These are phyloP conservation scores for Kodamaea anthophila DNA, from an alignment of 1,139 yeast species.

Conservation along the genomic window DNA sequence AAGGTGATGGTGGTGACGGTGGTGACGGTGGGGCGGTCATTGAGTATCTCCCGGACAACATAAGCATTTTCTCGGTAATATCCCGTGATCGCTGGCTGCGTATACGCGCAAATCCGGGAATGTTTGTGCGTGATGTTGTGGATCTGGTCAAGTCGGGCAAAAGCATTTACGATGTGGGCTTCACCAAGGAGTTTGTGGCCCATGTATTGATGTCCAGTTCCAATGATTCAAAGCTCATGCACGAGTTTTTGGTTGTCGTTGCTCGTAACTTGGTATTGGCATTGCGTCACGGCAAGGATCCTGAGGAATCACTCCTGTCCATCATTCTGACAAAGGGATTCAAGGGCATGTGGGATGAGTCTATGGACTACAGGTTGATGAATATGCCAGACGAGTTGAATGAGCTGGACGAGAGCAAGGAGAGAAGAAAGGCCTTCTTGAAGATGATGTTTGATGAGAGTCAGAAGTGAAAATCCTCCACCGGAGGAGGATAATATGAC, in stretches of 20 bases:
- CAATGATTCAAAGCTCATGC: conserved; percentile 5
- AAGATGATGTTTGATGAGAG: conserved; percentile 1
- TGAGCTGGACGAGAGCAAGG: not conserved
- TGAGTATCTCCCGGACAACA: conserved; percentile 5
- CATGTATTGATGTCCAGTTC: conserved; percentile 25
- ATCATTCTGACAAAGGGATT: not conserved
- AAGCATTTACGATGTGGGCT: conserved; percentile 14
- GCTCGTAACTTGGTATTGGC: conserved; percentile 4
- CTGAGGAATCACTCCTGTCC: not conserved
- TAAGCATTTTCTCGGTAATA: conserved; percentile 1
- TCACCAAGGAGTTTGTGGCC: conserved; percentile 20
- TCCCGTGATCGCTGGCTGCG: not conserved
- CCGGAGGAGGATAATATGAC: too few relatives aligned
- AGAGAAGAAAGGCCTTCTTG: conserved; percentile 1
- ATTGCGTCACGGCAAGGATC: not conserved
- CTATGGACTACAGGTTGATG: conserved; percentile 1
- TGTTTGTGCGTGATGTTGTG: conserved; percentile 2
- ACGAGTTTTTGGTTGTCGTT: conserved; percentile 6
- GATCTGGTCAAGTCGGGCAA: conserved; percentile 1
- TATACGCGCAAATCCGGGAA: conserved; percentile 1
- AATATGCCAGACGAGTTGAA: conserved; percentile 1
- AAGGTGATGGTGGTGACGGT: conserved; percentile 6
- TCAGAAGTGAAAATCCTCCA: too few relatives aligned
- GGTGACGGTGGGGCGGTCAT: conserved; percentile 6
- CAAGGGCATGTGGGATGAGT: conserved; percentile 1